Percentiles rank a stretch among this genome's conserved stretches.
These are phyloP conservation scores for Leucogyrophana mollusca DNA, from an alignment of 768 basidiomycete species.

Conservation along the genomic window DNA sequence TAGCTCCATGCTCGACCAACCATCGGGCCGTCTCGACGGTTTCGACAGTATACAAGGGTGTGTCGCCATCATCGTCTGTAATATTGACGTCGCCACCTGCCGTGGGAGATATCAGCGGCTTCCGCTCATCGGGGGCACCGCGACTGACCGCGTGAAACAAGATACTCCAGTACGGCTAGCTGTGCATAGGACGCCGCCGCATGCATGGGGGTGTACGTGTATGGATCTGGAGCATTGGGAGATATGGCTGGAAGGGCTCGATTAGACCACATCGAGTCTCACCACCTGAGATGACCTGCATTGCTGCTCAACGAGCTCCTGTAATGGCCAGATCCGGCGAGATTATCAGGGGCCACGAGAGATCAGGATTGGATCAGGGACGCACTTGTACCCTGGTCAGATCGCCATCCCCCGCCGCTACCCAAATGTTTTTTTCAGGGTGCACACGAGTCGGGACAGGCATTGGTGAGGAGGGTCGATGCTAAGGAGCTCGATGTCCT, in stretches of 20 bases:
- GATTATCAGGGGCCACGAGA: background rate
- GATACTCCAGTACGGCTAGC: constrained; percentile 69
- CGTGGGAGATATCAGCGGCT: background rate
- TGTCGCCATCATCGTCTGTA: constrained; percentile 85
- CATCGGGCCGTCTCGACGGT: constrained; percentile 72
- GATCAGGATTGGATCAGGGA: constrained; percentile 2
- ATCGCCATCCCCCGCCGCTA: constrained; percentile 91
- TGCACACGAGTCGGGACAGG: constrained; percentile 29
- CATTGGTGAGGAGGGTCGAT: constrained; percentile 18
- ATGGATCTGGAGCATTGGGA: constrained; percentile 67
- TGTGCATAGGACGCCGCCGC: constrained; percentile 94
- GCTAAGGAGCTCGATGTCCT: background rate
- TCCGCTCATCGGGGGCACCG: background rate
- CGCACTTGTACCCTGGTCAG: constrained; percentile 69
- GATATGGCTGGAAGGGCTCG: constrained; percentile 48
- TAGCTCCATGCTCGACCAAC: constrained; percentile 78
- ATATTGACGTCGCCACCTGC: constrained; percentile 86
- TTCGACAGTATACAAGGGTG: constrained; percentile 90
- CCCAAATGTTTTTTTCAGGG: constrained; percentile 73
- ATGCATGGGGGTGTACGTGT: constrained; percentile 90
- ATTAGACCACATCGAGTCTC: constrained; percentile 30
- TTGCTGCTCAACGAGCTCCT: constrained; percentile 62
- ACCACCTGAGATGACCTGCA: constrained; percentile 38
- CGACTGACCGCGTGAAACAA: constrained; percentile 63
- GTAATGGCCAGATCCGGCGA: constrained; percentile 4